phyloP scores from a whole-genome alignment of 2,329 filamentous ascomycete species.

The Scedosporium dehoogii region DNA sequence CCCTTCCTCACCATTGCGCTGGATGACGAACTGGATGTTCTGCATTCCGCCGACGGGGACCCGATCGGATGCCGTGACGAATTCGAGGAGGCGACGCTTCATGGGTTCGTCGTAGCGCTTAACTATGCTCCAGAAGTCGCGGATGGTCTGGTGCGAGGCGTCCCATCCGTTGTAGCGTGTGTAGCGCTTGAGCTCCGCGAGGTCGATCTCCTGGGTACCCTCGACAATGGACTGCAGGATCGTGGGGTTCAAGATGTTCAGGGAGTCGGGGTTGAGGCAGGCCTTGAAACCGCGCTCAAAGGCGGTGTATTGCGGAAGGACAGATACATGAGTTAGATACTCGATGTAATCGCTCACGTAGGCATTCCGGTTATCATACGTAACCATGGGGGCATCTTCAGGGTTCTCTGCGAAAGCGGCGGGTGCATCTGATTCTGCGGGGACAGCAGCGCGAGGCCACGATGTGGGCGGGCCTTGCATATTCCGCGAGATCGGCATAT shows the following conservation, averaged over 20 bases:
- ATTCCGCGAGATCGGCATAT: conserved; percentile 43
- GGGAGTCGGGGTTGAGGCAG: conserved; percentile 60
- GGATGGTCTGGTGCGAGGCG: conserved; percentile 56
- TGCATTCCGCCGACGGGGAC: conserved; percentile 79
- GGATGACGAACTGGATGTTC: conserved; percentile 74
- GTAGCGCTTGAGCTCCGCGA: conserved; percentile 59
- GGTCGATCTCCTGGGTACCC: conserved; percentile 71
- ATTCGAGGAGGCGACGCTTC: conserved; percentile 72
- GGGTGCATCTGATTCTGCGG: conserved; percentile 25
- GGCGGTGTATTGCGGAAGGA: conserved; percentile 67
- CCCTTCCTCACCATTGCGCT: conserved; percentile 60
- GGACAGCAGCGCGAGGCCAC: conserved; percentile 35
- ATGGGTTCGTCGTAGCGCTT: conserved; percentile 55
- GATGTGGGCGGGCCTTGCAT: conserved; percentile 32
- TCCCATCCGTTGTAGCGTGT: conserved; percentile 78
- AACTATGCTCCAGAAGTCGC: conserved; percentile 78
- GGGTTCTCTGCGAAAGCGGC: conserved; percentile 24
- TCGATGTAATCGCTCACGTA: conserved; percentile 80
- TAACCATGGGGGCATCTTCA: conserved; percentile 62
- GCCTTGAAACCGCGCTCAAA: conserved; percentile 73
- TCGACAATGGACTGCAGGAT: conserved; percentile 73
- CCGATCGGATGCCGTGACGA: conserved; percentile 87
- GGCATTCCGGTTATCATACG: conserved; percentile 63
- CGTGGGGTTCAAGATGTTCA: conserved; percentile 60
- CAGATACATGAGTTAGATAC: conserved; percentile 70